Conservation (phyloP, 2,329 filamentous ascomycete species). For the Capronia coronata region DNA sequence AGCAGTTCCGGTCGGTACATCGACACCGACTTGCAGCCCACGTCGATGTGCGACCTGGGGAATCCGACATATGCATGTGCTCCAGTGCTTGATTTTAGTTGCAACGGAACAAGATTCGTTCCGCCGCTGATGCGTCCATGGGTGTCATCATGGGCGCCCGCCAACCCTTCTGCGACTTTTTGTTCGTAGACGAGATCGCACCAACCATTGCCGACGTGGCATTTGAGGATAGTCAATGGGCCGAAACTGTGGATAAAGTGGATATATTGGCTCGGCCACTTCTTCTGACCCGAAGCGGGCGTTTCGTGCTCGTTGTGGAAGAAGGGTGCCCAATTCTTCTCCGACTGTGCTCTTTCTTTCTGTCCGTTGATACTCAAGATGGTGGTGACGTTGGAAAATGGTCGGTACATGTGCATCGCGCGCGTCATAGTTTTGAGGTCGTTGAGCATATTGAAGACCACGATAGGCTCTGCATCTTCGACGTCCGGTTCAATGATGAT, state of each 20-base stretch:
- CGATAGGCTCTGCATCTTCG: conserved; percentile 27
- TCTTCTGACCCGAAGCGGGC: not conserved
- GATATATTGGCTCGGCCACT: conserved; percentile 15
- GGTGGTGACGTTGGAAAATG: conserved; percentile 25
- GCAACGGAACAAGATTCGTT: conserved; percentile 21
- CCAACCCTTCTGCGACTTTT: conserved; percentile 4
- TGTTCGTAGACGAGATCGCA: conserved; percentile 21
- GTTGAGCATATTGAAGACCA: conserved; percentile 29
- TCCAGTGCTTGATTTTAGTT: not conserved
- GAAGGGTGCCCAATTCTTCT: conserved; percentile 28
- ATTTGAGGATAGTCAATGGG: conserved; percentile 10
- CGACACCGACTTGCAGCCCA: conserved; percentile 8
- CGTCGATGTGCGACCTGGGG: conserved; percentile 19
- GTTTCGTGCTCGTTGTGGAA: conserved; percentile 13
- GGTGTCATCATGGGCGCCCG: conserved; percentile 1
- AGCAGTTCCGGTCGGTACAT: conserved; percentile 24
- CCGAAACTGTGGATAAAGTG: conserved; percentile 21
- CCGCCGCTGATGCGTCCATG: conserved; percentile 20
- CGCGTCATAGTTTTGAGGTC: conserved; percentile 7
- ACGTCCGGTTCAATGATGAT: conserved; percentile 27
- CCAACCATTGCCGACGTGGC: conserved; percentile 9
- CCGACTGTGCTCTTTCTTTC: conserved; percentile 7
- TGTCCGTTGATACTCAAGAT: conserved; percentile 21
- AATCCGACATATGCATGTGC: conserved; percentile 15
- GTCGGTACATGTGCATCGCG: conserved; percentile 26